Conservation (phyloP, 2,329 filamentous ascomycete genomes). For the Neospermospora avenae region DNA sequence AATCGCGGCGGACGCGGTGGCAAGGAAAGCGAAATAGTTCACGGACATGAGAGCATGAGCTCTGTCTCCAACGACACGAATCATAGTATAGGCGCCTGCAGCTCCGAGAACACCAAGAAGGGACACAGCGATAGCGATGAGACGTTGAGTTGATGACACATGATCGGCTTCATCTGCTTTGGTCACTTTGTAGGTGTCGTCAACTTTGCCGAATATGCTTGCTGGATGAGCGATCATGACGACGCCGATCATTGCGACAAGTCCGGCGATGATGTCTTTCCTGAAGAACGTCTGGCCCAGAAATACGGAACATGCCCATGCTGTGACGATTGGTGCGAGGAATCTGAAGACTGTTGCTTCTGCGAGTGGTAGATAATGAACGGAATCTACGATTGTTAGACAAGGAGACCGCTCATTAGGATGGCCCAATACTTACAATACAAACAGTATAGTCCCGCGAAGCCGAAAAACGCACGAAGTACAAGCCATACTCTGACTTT, state of each 20-base stretch:
- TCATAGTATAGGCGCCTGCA: constrained; percentile 69
- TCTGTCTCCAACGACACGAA: constrained; percentile 75
- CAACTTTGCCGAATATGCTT: constrained; percentile 23
- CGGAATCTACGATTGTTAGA: constrained; percentile 26
- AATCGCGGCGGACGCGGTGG: constrained; percentile 61
- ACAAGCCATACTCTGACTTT: constrained; percentile 67
- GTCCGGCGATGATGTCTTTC: constrained; percentile 70
- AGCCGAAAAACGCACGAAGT: constrained; percentile 65
- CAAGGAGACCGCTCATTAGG: not conserved
- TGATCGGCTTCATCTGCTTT: constrained; percentile 18
- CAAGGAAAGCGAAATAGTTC: constrained; percentile 75
- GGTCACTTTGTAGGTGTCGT: constrained; percentile 12
- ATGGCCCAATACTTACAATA: constrained; percentile 25
- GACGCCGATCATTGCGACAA: constrained; percentile 75
- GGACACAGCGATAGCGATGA: constrained; percentile 67
- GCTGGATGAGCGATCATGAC: constrained; percentile 72
- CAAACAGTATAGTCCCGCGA: constrained; percentile 70
- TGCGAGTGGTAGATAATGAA: constrained; percentile 75
- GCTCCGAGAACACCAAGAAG: constrained; percentile 76
- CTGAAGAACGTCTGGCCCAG: constrained; percentile 72
- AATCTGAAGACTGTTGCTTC: constrained; percentile 92
- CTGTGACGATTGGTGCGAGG: constrained; percentile 75
- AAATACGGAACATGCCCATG: constrained; percentile 74
- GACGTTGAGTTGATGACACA: constrained; percentile 29
- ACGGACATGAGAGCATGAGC: constrained; percentile 83